Evolutionary conservation across 805 yeast genomes (phyloP).

Genomic region (Kodamaea leandrae): DNA sequence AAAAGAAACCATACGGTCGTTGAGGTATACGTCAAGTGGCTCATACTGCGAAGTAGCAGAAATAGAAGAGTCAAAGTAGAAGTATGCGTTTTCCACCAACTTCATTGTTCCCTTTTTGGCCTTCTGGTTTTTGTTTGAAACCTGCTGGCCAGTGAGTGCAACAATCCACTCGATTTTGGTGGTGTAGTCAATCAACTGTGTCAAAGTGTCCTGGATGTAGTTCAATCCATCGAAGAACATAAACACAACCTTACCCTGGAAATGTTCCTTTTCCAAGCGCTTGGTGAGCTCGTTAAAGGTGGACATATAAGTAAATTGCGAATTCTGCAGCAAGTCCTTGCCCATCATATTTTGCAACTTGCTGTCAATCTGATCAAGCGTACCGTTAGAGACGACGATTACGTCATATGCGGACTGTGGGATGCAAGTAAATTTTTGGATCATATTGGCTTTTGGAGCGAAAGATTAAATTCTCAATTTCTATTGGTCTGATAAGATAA

Average conservation of each 20-base stretch:
- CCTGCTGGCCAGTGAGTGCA: constrained; percentile 4
- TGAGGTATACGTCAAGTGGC: constrained; percentile 15
- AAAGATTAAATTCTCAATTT: constrained; percentile 11
- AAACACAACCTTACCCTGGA: constrained; percentile 31
- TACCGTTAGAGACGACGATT: constrained; percentile 34
- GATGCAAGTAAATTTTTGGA: constrained; percentile 34
- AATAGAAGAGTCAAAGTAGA: constrained; percentile 33
- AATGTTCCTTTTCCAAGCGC: constrained; percentile 17
- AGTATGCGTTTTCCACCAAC: constrained; percentile 26
- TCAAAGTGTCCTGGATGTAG: constrained; percentile 30
- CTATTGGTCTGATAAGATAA: constrained; percentile 25
- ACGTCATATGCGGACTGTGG: constrained; percentile 33
- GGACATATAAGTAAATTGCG: constrained; percentile 26
- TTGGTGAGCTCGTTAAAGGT: constrained; percentile 20
- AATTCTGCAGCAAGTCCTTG: constrained; percentile 21
- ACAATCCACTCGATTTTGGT: constrained; percentile 9
- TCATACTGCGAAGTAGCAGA: constrained; percentile 8
- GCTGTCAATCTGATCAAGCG: constrained; percentile 28
- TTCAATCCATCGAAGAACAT: constrained; percentile 38
- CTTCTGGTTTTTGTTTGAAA: neutral
- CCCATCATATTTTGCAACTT: constrained; percentile 14
- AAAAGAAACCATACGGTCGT: constrained; percentile 17
- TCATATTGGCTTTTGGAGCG: constrained; percentile 19
- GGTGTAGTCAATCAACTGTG: constrained; percentile 30
- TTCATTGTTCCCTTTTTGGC: neutral